Evolutionary conservation across 306 rosid genomes (phyloP).

Genomic region (Inga leiocalycina): DNA sequence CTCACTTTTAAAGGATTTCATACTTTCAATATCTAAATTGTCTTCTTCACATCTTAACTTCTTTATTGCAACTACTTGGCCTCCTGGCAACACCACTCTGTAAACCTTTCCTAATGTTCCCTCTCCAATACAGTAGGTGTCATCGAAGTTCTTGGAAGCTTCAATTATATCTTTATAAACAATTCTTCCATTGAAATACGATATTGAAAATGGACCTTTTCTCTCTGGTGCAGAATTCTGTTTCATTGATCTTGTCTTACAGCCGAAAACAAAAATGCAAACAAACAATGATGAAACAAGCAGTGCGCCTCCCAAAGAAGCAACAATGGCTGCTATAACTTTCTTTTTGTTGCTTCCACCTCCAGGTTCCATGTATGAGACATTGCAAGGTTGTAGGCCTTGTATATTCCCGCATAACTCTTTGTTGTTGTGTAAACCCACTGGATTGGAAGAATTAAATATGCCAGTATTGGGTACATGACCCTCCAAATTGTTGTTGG

Average conservation of each 20-base stretch:
- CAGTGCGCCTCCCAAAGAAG: constrained; percentile 18
- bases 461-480: neutral
- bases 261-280: neutral
- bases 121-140: constrained; percentile 31
- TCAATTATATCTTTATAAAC: constrained; percentile 34
- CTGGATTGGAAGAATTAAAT: neutral
- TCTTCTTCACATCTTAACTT: constrained; percentile 18
- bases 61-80: constrained; percentile 41
- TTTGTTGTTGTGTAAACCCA: neutral
- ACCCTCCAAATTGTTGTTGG: constrained; percentile 1
- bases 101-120: constrained; percentile 40
- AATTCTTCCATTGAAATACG: constrained; percentile 36
- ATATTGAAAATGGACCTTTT: neutral
- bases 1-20: constrained; percentile 30
- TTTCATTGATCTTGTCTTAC: neutral
- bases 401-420: constrained; percentile 8
- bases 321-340: constrained; percentile 3
- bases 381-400: constrained; percentile 27
- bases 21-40: constrained; percentile 2
- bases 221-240: neutral
- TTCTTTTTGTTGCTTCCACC: neutral
- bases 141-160: constrained; percentile 31
- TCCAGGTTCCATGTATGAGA: neutral
- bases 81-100: constrained; percentile 23
- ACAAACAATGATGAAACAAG: neutral